These are phyloP conservation scores for Beauveria caledonica DNA, from an alignment of 2,329 filamentous ascomycete species.

Conservation along the genomic window DNA sequence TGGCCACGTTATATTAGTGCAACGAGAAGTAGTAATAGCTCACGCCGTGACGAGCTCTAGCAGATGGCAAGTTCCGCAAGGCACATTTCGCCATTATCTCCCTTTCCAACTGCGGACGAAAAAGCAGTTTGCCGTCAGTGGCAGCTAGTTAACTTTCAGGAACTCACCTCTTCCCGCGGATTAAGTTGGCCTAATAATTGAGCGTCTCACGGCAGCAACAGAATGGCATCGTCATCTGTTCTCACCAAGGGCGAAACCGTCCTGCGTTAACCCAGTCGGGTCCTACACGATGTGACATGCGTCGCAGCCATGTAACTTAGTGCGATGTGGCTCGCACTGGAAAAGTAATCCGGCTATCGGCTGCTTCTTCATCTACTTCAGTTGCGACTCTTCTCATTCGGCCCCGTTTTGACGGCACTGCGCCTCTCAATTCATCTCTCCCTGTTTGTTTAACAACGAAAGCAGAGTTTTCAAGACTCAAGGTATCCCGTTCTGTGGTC, in stretches of 20 bases:
- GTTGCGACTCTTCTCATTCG: background rate
- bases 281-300: constrained; percentile 3
- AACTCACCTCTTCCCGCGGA: background rate
- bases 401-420: background rate
- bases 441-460: no score
- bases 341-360: background rate
- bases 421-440: background rate
- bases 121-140: background rate
- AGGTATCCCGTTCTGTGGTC: background rate
- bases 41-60: background rate
- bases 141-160: background rate
- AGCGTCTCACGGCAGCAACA: background rate
- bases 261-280: background rate
- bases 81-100: background rate
- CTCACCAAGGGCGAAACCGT: background rate
- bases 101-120: background rate
- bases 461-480: background rate
- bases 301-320: constrained; percentile 3
- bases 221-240: background rate
- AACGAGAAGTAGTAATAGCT: background rate
- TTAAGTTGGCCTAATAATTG: background rate
- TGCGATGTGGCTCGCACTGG: background rate
- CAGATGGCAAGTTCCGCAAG: constrained; percentile 1
- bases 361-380: background rate
- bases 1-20: background rate